Conservation (phyloP, 306 rosid species). For the Medicago lupulina region DNA sequence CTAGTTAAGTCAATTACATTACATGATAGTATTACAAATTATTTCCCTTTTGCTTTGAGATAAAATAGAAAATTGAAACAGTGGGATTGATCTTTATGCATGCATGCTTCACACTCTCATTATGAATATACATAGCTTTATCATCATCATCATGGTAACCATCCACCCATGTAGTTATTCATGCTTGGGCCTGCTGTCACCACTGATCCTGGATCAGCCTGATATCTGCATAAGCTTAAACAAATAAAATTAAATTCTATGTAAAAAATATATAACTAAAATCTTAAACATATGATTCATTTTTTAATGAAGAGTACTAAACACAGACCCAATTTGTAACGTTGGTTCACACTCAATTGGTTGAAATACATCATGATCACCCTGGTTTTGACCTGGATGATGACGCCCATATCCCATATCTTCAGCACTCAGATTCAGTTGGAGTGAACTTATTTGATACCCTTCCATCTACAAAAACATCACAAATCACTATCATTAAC, state of each 20-base stretch:
- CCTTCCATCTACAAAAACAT: conserved; percentile 73
- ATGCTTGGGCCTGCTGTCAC: conserved; percentile 81
- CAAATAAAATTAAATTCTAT: too few species aligned
- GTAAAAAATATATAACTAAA: too few species aligned
- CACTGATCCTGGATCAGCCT: conserved; percentile 59
- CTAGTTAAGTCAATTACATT: neutral
- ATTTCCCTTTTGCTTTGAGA: conserved; percentile 11
- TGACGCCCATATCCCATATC: conserved; percentile 65
- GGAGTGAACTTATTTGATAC: conserved; percentile 73
- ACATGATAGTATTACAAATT: conserved; percentile 17
- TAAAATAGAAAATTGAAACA: conserved; percentile 24
- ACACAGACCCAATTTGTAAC: conserved; percentile 66
- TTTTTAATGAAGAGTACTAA: too few species aligned
- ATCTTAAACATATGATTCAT: too few species aligned
- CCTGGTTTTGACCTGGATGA: conserved; percentile 59
- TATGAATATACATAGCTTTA: neutral
- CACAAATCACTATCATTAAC: too few species aligned
- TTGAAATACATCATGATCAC: conserved; percentile 66
- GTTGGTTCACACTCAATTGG: conserved; percentile 82
- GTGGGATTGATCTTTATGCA: neutral
- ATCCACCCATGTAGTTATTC: conserved; percentile 74
- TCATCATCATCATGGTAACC: conserved; percentile 64
- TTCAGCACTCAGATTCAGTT: conserved; percentile 63
- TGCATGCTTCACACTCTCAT: neutral
- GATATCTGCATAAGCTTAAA: conserved; percentile 23